phyloP scores from a whole-genome alignment of 192 early-diverging fungal genomes.

The Dissophora ornata region DNA sequence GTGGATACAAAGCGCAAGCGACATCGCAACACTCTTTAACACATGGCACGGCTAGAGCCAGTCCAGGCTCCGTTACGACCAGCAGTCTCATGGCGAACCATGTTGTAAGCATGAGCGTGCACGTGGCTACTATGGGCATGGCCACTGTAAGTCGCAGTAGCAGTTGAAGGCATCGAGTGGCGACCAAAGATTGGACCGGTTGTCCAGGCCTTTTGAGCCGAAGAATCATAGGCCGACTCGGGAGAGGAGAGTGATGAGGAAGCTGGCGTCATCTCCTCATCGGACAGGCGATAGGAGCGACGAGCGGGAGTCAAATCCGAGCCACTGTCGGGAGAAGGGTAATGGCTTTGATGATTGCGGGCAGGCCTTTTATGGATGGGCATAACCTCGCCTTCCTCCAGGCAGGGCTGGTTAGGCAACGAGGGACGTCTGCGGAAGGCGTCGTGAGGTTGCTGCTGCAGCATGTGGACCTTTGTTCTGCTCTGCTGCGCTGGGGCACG shows the following conservation, averaged over 20 bases:
- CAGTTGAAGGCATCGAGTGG: slow-evolving; percentile 27
- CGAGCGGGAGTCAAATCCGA: not conserved
- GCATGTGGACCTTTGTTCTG: slow-evolving; percentile 11
- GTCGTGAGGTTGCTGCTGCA: slow-evolving; percentile 24
- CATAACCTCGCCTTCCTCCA: slow-evolving; percentile 42
- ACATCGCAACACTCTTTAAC: slow-evolving; percentile 16
- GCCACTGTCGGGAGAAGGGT: slow-evolving; percentile 28
- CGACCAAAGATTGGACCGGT: slow-evolving; percentile 19
- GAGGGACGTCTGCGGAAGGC: slow-evolving; percentile 45
- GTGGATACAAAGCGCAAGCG: no score
- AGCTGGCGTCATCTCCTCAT: slow-evolving; percentile 18
- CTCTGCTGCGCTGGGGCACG: slow-evolving; percentile 2
- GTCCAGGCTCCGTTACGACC: slow-evolving; percentile 14
- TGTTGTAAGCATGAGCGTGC: slow-evolving; percentile 6
- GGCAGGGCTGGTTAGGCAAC: slow-evolving; percentile 41
- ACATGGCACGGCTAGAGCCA: slow-evolving; percentile 34
- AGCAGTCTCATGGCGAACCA: slow-evolving; percentile 3
- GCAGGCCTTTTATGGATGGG: slow-evolving; percentile 30
- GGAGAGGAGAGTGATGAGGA: slow-evolving; percentile 10
- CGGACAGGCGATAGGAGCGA: not conserved
- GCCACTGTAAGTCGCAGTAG: not conserved
- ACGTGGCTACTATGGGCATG: slow-evolving; percentile 10
- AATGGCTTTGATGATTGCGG: slow-evolving; percentile 33
- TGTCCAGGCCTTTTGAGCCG: slow-evolving; percentile 1
- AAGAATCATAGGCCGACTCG: slow-evolving; percentile 1